Percentiles rank a stretch among this genome's conserved stretches.
Evolutionary conservation across 2,329 filamentous ascomycete genomes (phyloP).

Genomic region (Colletotrichum camelliae): DNA sequence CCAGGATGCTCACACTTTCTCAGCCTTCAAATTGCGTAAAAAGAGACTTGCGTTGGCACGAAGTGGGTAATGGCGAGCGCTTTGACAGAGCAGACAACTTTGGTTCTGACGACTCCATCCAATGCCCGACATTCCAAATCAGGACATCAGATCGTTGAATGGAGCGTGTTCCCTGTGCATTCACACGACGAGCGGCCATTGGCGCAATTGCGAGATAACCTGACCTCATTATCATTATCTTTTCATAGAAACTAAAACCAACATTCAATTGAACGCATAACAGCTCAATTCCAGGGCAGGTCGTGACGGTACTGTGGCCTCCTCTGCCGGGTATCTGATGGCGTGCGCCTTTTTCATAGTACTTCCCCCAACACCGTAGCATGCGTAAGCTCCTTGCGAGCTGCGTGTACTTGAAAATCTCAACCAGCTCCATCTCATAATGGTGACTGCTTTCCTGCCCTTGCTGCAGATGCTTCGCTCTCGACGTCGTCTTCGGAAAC

Average conservation of each 20-base stretch:
- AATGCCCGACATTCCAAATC: neutral
- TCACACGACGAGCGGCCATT: neutral
- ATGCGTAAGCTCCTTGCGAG: neutral
- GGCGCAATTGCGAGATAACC: neutral
- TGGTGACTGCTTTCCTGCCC: neutral
- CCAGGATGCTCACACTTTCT: neutral
- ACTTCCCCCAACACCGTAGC: neutral
- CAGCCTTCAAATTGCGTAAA: neutral
- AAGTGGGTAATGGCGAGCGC: neutral
- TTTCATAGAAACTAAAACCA: neutral
- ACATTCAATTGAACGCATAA: neutral
- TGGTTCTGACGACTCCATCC: neutral
- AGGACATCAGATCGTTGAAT: neutral
- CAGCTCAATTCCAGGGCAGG: neutral
- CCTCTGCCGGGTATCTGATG: conserved; percentile 14
- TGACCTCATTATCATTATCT: conserved; percentile 1
- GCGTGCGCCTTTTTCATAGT: neutral
- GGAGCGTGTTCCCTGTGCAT: no score
- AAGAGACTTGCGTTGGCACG: neutral
- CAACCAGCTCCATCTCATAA: neutral
- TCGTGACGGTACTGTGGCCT: neutral
- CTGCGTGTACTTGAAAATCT: neutral
- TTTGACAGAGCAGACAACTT: neutral
- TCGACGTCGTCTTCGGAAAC: conserved; percentile 18
- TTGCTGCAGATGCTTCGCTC: neutral